phyloP scores from a whole-genome alignment of 148 eudicot species.

The Fagopyrum tataricum region DNA sequence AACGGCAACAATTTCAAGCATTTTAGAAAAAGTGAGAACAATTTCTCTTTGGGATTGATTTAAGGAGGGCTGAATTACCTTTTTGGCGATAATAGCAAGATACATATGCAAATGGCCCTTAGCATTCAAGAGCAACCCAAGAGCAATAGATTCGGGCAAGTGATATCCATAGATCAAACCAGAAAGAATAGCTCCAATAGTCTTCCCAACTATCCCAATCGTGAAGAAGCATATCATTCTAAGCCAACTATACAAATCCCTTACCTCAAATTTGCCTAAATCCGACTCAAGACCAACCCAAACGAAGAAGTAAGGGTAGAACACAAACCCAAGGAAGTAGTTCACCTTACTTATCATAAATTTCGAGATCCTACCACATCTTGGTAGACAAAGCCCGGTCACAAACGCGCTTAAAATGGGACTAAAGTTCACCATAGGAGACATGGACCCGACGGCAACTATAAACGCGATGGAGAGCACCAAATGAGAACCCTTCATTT shows the following conservation, averaged over 20 bases:
- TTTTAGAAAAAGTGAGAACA: too few relatives aligned
- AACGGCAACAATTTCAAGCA: too few relatives aligned
- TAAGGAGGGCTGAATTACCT: constrained; percentile 26
- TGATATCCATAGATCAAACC: constrained; percentile 65
- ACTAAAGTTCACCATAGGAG: constrained; percentile 42
- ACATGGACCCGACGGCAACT: constrained; percentile 40
- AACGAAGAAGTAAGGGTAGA: constrained; percentile 64
- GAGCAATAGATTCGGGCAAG: constrained; percentile 68
- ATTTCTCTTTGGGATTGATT: too few relatives aligned
- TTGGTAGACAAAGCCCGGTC: constrained; percentile 73
- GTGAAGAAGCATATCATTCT: constrained; percentile 39
- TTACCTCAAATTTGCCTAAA: constrained; percentile 28
- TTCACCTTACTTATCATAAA: constrained; percentile 59
- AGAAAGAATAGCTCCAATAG: constrained; percentile 50
- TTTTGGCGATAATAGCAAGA: constrained; percentile 52
- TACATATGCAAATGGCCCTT: constrained; percentile 88
- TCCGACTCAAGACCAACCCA: constrained; percentile 72
- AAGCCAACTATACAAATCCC: constrained; percentile 32
- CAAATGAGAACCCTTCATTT: constrained; percentile 78
- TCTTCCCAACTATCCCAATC: constrained; percentile 57
- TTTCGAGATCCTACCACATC: constrained; percentile 78
- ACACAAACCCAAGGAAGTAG: constrained; percentile 49
- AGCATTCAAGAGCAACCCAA: constrained; percentile 68
- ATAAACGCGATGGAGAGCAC: constrained; percentile 60
- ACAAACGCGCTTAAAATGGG: constrained; percentile 73